These are phyloP conservation scores for Lepidium campestre DNA, from an alignment of 441 rosid genomes.

Conservation along the genomic window DNA sequence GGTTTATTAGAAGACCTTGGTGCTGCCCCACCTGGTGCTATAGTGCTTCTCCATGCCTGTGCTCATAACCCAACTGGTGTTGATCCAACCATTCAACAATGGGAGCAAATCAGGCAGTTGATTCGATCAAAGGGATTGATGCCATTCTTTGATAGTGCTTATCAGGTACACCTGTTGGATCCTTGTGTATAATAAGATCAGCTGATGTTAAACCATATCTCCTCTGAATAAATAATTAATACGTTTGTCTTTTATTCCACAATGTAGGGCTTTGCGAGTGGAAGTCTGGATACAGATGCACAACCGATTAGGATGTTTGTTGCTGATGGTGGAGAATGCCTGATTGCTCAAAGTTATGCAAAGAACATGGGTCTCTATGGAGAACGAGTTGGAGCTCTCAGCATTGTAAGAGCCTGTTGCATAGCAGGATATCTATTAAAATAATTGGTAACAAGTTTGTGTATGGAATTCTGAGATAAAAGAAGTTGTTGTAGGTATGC, in stretches of 20 bases:
- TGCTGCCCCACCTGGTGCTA: constrained; percentile 78
- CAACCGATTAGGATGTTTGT: constrained; percentile 80
- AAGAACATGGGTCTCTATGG: constrained; percentile 99
- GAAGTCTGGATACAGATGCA: constrained; percentile 86
- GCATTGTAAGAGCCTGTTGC: constrained; percentile 56
- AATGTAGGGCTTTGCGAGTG: constrained; percentile 83
- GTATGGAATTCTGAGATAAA: neutral
- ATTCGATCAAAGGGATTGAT: constrained; percentile 64
- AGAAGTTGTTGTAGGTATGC: constrained; percentile 51
- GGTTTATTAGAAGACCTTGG: constrained; percentile 87
- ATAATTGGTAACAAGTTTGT: neutral
- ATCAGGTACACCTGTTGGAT: constrained; percentile 54
- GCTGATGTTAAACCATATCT: neutral
- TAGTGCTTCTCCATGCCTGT: constrained; percentile 91
- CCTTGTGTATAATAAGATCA: constrained; percentile 3
- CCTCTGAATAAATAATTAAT: neutral
- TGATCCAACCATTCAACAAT: constrained; percentile 80
- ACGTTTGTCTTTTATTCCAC: neutral
- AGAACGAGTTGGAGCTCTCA: constrained; percentile 91
- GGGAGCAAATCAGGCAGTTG: constrained; percentile 78
- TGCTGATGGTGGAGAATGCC: constrained; percentile 90
- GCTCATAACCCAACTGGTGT: constrained; percentile 99
- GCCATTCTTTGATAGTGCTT: constrained; percentile 96
- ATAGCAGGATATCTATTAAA: neutral
- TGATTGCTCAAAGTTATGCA: constrained; percentile 87